Evolutionary conservation across 2,329 filamentous ascomycete species (phyloP).

Genomic region (Ceratocystis variospora): DNA sequence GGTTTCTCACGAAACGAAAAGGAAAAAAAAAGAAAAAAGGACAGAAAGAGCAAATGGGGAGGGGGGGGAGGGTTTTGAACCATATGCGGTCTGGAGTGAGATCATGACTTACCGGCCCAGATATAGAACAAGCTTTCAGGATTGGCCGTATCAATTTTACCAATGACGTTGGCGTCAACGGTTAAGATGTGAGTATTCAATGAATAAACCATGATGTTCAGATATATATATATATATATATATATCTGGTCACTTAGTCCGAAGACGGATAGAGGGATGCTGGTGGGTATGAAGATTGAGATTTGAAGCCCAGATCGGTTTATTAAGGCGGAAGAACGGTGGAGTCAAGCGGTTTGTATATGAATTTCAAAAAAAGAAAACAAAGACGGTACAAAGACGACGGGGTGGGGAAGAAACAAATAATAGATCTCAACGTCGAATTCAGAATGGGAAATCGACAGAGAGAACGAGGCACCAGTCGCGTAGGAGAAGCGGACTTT

Average conservation of each 20-base stretch:
- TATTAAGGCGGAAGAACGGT: background rate
- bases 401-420: background rate
- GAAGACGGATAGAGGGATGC: slow-evolving; percentile 22
- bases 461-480: slow-evolving; percentile 18
- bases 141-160: slow-evolving; percentile 87
- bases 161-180: slow-evolving; percentile 81
- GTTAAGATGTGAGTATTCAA: slow-evolving; percentile 77
- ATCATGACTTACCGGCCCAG: slow-evolving; percentile 67
- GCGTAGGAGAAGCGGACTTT: slow-evolving; percentile 6
- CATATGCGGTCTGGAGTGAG: background rate
- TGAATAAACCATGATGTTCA: slow-evolving; percentile 60
- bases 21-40: background rate
- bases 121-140: slow-evolving; percentile 90
- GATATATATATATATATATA: slow-evolving; percentile 15
- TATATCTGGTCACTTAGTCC: slow-evolving; percentile 27
- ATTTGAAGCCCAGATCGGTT: background rate
- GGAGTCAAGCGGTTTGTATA: slow-evolving; percentile 10
- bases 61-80: background rate
- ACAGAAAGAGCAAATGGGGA: background rate
- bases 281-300: slow-evolving; percentile 20
- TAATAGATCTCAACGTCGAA: slow-evolving; percentile 13
- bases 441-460: slow-evolving; percentile 5
- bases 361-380: slow-evolving; percentile 10
- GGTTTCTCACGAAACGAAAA: background rate
- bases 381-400: background rate